These are phyloP conservation scores for Spergularia azorica DNA, from an alignment of 179 eudicot species.

Conservation along the genomic window DNA sequence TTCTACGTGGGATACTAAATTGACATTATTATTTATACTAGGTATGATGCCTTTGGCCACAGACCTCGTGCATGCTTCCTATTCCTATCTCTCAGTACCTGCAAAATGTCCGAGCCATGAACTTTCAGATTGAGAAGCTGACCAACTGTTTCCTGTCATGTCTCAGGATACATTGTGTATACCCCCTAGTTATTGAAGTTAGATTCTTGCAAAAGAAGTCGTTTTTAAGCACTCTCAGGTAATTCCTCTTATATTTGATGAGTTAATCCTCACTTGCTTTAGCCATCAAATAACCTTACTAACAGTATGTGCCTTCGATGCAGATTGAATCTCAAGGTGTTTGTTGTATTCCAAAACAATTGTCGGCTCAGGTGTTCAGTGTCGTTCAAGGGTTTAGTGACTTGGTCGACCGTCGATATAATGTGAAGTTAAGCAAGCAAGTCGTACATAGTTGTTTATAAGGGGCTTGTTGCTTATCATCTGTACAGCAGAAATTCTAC, in stretches of 20 bases:
- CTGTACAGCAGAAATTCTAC: conserved; percentile 4
- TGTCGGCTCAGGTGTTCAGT: not conserved
- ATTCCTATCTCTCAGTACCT: not conserved
- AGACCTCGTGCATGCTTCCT: not conserved
- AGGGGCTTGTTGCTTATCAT: conserved; percentile 3
- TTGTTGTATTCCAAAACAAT: not conserved
- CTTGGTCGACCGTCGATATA: not conserved
- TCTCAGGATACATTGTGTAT: conserved; percentile 1
- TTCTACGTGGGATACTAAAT: not conserved
- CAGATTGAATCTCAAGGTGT: not conserved
- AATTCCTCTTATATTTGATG: not conserved
- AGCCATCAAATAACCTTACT: not conserved
- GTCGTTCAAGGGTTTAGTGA: not conserved
- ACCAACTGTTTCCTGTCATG: not conserved
- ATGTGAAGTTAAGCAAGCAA: not conserved
- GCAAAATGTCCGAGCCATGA: not conserved
- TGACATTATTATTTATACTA: conserved; percentile 3
- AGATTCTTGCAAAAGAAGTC: not conserved
- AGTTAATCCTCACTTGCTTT: not conserved
- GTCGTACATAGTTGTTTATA: conserved; percentile 17
- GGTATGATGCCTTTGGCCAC: conserved; percentile 15
- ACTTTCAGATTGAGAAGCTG: not conserved
- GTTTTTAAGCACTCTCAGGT: not conserved
- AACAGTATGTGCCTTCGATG: conserved; percentile 4
- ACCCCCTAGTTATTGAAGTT: not conserved